Evolutionary conservation across 2,329 filamentous ascomycete species (phyloP), one percentile per base, ranked within the genome.

Genomic region (Hypoxylon sp.): DNA sequence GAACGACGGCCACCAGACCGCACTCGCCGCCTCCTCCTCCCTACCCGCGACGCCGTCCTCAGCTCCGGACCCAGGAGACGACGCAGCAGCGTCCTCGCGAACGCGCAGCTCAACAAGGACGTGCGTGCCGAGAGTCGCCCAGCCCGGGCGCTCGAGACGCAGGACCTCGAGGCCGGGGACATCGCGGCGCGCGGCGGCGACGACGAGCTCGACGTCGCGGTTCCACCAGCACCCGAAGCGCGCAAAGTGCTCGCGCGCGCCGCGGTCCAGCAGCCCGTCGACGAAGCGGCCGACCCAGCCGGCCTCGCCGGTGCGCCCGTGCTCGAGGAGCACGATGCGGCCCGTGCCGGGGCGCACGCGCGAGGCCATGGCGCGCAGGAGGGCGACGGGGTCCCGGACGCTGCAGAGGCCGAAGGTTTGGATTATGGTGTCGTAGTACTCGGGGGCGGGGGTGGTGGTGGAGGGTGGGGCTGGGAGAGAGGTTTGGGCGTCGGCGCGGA

Each of bases 191-290:
- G 75, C 75, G 24, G 83, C 85, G 58, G 80, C 77, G 7, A 88
- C 79, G 24, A 88, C 77, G 27, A 67, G 73, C 65, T 82, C 80
- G 57, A 88, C 81, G 67, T 88, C 85, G 48, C 86, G 77, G 73
- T 88, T 88, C 85, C 85, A 88, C 86, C 86, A 88, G 74, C 86
- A 88, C 2, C 86, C 86, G 67, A 84, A 88, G 65, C 81, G 79
- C 18, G 77, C 74, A 55, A 86, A 87, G 67, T 88, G 86, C 18
- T 74, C 73, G 13, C 73, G 72, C 0, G 86, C 85, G 54, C 80
- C 79, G 60, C 73, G 75, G 72, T 88, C 85, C 26, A 88, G 72
- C 15, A 83, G 64, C 8, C 75, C 72, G 68, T 88, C 88, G 27
- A 88, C 73, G 49, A 83, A n/a, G n/a, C n/a, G n/a, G n/a, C n/a